Base-by-base conservation (phyloP, 345 rosid genomes). In the Litchi chinensis region DNA sequence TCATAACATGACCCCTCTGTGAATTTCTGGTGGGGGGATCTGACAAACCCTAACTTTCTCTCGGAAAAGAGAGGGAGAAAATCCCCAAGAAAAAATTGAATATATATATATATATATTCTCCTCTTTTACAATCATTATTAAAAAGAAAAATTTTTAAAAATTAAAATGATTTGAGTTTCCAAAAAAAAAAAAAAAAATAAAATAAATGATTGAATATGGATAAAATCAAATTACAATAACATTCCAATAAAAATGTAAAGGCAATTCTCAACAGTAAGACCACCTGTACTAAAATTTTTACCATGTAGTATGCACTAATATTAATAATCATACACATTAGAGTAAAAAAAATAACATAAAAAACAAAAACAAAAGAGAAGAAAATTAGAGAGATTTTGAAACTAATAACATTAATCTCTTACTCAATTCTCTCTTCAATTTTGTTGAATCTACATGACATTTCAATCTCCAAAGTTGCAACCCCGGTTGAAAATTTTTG, bases 311-410 rank as follows among this genome's bases (percentile, higher is more conserved):
- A 37, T 59, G 44, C 19, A 21, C 26, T 65, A 41, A 8, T 24
- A 57, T 71, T 46, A 46, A 46, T 46, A 56, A 70, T 63, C 18
- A 77, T 60, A 75, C 79, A 82, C 41, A 82, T 85, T 64, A 76
- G 74, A 79, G 43, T 52, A 28, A 16, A 22, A 22, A 41, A 39
- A 2, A 32, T 32, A 32, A 32, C 37, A 32, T 2, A 32, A 32
- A 32, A 32, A 32, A 32, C 37, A 32, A 32, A 32, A 26, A 26
- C 28, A 24, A 40, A 68, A 43, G 6, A 19, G n/a, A 46, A 12
- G 52, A n/a, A 60, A 57, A 65, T 40, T 24, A 37, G 28, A 68
- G 73, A 65, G 83, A 73, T 77, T 50, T 64, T 68, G 59, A 66
- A 62, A 84, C 77, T 79, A 79, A 77, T 63, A 37, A 81, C 39